Conservation (phyloP, 1,284 basidiomycete species). For the Fistulina hepatica region DNA sequence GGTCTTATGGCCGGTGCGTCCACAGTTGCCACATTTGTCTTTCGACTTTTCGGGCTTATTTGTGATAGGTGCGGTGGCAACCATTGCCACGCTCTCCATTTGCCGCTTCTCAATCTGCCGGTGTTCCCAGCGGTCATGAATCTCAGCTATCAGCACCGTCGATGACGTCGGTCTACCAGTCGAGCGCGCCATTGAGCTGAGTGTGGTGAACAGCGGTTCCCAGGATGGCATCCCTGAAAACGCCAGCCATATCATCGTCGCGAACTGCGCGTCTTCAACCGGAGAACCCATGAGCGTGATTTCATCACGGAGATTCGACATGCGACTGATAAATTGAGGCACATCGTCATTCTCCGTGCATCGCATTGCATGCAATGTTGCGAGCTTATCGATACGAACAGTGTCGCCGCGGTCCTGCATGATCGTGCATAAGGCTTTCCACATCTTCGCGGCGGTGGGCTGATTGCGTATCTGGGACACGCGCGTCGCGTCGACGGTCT, state of each 20-base stretch:
- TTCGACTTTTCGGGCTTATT: no score
- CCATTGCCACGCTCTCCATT: no score
- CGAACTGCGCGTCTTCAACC: constrained; percentile 15
- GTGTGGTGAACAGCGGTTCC: constrained; percentile 16
- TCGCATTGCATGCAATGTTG: constrained; percentile 14
- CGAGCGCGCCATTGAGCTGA: constrained; percentile 8
- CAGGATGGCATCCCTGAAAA: constrained; percentile 15
- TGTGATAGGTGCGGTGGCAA: no score
- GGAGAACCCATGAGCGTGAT: constrained; percentile 18
- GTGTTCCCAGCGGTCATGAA: no score
- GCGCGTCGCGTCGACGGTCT: constrained; percentile 15
- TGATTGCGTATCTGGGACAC: constrained; percentile 19
- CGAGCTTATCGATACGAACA: constrained; percentile 14
- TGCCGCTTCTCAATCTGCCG: no score
- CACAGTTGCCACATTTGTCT: constrained; percentile 15
- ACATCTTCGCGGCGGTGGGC: constrained; percentile 11
- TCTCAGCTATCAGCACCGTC: constrained; percentile 8
- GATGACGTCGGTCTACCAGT: constrained; percentile 9
- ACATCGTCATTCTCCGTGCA: constrained; percentile 17
- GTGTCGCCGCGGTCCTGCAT: constrained; percentile 17
- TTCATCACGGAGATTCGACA: constrained; percentile 16
- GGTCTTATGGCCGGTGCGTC: constrained; percentile 16
- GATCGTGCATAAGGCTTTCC: constrained; percentile 16
- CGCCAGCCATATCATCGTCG: constrained; percentile 15
- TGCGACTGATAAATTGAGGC: constrained; percentile 14